phyloP scores from a whole-genome alignment of 1,139 yeast species.

The Candida sp. region DNA sequence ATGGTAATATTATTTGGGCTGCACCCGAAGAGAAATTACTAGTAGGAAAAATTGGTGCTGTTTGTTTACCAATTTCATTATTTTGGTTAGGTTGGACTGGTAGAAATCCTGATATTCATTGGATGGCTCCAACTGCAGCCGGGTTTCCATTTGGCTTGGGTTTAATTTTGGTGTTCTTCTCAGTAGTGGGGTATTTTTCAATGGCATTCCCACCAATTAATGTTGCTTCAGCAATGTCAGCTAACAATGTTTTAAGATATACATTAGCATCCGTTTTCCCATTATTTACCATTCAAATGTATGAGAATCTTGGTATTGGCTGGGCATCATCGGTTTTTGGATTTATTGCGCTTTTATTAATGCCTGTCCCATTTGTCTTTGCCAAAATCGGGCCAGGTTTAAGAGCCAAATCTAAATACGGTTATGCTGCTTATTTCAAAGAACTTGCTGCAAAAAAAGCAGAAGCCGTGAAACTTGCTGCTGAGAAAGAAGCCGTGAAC shows the following conservation, averaged over 20 bases:
- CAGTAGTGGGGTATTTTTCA: constrained; percentile 68
- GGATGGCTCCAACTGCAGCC: constrained; percentile 77
- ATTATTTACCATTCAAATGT: constrained; percentile 44
- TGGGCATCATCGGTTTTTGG: constrained; percentile 39
- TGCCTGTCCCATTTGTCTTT: constrained; percentile 45
- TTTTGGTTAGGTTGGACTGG: constrained; percentile 88
- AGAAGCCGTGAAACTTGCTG: constrained; percentile 4
- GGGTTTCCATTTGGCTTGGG: constrained; percentile 80
- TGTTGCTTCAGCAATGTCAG: constrained; percentile 78
- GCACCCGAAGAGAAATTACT: constrained; percentile 36
- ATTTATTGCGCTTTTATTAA: constrained; percentile 29
- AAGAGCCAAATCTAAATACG: constrained; percentile 53
- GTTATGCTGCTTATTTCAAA: constrained; percentile 50
- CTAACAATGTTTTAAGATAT: constrained; percentile 71
- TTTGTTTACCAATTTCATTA: constrained; percentile 62
- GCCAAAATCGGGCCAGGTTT: constrained; percentile 52
- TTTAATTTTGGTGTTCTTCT: constrained; percentile 67
- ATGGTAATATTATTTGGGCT: constrained; percentile 48
- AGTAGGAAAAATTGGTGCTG: constrained; percentile 56
- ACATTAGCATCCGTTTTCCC: constrained; percentile 60
- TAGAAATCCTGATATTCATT: constrained; percentile 52
- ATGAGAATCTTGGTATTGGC: constrained; percentile 30
- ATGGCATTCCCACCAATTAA: constrained; percentile 71
- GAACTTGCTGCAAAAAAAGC: constrained; percentile 20
- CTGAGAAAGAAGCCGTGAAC: constrained; percentile 7